Evolutionary conservation across 805 yeast species (phyloP), one percentile per base, ranked within the genome.

Genomic region (Kluyveromyces starmeri): DNA sequence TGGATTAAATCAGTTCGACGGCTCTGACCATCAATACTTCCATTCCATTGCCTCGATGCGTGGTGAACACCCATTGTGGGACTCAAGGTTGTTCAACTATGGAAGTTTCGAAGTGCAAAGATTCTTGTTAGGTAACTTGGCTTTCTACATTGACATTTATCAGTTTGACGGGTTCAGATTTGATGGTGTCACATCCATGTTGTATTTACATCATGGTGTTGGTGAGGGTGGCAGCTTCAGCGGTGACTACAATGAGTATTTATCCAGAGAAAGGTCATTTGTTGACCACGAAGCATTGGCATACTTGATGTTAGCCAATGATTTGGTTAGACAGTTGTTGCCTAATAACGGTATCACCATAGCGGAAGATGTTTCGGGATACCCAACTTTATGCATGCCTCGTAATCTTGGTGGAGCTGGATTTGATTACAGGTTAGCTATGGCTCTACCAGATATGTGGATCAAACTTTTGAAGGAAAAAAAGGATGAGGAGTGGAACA

Each of bases 401-500:
- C 68, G 83, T 33, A 34, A 46, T 0, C 54, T 64, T 16, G 97
- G 97, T 32, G 98, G 98, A 38, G 78, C 82, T 41, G 98, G 96
- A 0, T 89, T 89, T 51, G 92, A 88, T 55, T 89, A 89, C 58
- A 69, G 97, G 43, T 67, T 89, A 35, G 92, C 95, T 2, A 89
- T 89, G 98, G 96, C 97, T 1, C 68, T 89, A 40, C 98, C 98
- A 4, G 98, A 89, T 58, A 89, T 89, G 97, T 89, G 98, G 98
- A 89, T 89, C 63, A 92, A 92, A 58, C 59, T 86, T 31, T 62
- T 89, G 47, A 89, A 92, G 55, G 96, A 88, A 54, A 62, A 70
- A 39, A 52, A 61, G 28, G 97, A 89, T 58, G 95, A 88, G 41
- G 80, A 84, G 34, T 89, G 98, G 98, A 85, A 88, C 49, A 60